Base-by-base conservation (phyloP, 2,329 filamentous ascomycete species). In the Xylaria sp. region DNA sequence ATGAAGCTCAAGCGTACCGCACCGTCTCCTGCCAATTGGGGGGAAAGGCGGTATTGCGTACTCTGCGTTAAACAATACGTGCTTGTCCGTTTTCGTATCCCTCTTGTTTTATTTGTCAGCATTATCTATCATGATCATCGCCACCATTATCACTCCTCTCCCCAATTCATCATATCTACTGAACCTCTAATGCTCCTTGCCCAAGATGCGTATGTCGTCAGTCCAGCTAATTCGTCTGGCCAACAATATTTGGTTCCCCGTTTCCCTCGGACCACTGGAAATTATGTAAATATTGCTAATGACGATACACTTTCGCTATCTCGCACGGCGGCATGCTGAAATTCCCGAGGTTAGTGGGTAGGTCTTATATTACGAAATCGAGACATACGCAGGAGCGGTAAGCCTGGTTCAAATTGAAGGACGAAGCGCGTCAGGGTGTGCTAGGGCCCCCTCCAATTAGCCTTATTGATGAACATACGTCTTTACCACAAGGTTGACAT, bases 1-100 rank as follows among this genome's bases (percentile, higher is more conserved):
- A 56, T 39, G 33, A 39, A 10, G 33, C 54, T 36, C 23, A 5
- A 31, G 25, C 6, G 7, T n/a, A 9, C 13, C 25, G 20, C 13
- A n/a, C 41, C 25, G 5, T 62, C 28, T 54, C 61, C 61, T 63
- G 52, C 61, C 12, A n/a, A 41, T 64, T 33, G 6, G 9, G 41
- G 52, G 12, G 6, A 23, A 18, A 49, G 18, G 15, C 28, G 20
- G 5, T 51, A 52, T 64, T 64, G 52, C 62, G 55, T 64, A 59
- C 43, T 59, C 36, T 5, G 62, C 62, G 18, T 64, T 46, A 7
- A 43, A 18, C 15, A n/a, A 15, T n/a, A 36, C 33, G 33, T 36
- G 33, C 10, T 7, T 36, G 33, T 36, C 33, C 18, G 7, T 46
- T n/a, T 18, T 8, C 1, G 13, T 43, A 43, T n/a, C 41, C 7